These are phyloP conservation scores for Gracilaria domingensis DNA, from an alignment of 23 red algal genomes.

Conservation along the genomic window DNA sequence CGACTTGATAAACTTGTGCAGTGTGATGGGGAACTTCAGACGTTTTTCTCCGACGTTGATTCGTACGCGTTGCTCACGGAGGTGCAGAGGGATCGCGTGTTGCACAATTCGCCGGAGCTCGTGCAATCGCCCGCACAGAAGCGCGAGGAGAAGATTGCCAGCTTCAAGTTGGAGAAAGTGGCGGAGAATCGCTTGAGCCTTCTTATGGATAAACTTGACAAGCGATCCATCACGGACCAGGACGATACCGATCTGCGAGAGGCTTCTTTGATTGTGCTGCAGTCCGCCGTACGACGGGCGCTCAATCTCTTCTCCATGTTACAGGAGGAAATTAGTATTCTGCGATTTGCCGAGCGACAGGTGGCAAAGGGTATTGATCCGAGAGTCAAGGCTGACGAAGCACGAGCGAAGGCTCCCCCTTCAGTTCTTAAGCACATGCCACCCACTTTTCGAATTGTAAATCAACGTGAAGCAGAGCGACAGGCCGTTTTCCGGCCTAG, in stretches of 20 bases:
- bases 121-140: constrained; percentile 37
- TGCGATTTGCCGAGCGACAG: constrained; percentile 54
- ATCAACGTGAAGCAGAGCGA: constrained; percentile 28
- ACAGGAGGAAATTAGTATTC: constrained; percentile 53
- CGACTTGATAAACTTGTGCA: constrained; percentile 37
- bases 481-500: constrained; percentile 72
- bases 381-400: constrained; percentile 47
- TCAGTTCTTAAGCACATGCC: constrained; percentile 47
- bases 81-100: constrained; percentile 20
- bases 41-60: constrained; percentile 52
- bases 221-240: background rate
- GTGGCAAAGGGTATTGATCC: constrained; percentile 62
- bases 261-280: constrained; percentile 24
- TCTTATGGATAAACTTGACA: constrained; percentile 44
- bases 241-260: constrained; percentile 49
- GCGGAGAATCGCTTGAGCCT: constrained; percentile 18
- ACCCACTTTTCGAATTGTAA: constrained; percentile 75
- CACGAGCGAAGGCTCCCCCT: constrained; percentile 38
- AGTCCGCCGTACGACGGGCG: constrained; percentile 48
- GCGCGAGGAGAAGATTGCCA: constrained; percentile 70
- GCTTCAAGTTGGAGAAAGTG: constrained; percentile 65
- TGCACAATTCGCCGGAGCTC: constrained; percentile 35
- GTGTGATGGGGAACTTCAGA: constrained; percentile 14
- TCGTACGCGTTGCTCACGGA: constrained; percentile 40
- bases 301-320: constrained; percentile 38